These are phyloP conservation scores for Aspergillus saccharolyticus DNA, from an alignment of 495 filamentous ascomycete species.

Conservation along the genomic window DNA sequence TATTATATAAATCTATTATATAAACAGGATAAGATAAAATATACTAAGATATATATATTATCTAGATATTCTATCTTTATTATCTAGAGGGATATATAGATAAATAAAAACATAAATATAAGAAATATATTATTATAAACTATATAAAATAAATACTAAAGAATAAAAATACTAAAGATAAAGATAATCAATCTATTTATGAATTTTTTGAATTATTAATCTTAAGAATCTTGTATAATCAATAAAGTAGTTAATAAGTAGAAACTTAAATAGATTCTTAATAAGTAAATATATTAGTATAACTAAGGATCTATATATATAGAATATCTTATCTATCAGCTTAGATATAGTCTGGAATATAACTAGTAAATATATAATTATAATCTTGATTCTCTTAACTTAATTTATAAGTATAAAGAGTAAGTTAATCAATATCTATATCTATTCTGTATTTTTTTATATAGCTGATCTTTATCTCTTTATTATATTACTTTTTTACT, in stretches of 20 bases:
- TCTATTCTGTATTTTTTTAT: neutral
- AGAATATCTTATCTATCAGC: slow-evolving; percentile 9
- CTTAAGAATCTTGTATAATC: neutral
- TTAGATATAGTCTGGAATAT: neutral
- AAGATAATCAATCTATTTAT: neutral
- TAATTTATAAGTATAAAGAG: neutral
- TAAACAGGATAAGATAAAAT: neutral
- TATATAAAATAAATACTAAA: neutral
- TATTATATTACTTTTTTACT: no score
- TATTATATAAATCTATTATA: neutral
- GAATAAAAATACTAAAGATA: neutral
- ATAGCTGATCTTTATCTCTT: no score
- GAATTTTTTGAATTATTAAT: no score
- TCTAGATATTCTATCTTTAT: neutral
- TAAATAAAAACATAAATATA: no score
- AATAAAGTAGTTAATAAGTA: neutral
- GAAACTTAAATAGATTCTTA: neutral
- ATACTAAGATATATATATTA: neutral
- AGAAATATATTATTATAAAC: neutral
- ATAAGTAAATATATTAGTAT: neutral
- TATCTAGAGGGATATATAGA: no score
- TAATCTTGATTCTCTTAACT: neutral
- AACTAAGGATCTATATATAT: neutral
- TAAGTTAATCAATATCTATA: neutral
- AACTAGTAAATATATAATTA: neutral